Conservation (phyloP, 1,284 basidiomycete genomes). For the Ganoderma lucidum region DNA sequence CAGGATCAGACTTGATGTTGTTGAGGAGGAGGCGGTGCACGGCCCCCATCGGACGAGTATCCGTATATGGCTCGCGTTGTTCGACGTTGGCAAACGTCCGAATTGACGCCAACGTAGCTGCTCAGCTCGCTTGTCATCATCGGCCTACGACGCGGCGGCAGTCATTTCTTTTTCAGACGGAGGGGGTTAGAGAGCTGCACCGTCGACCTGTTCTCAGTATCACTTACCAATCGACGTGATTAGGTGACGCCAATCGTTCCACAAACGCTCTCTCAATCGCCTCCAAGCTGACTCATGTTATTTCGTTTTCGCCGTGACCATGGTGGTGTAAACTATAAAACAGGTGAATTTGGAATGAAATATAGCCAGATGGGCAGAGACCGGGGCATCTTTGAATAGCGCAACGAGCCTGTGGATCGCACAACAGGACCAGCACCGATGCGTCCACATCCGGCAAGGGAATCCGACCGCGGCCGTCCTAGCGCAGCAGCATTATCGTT, state of each 20-base stretch:
- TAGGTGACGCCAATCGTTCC: not conserved
- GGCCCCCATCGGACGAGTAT: not conserved
- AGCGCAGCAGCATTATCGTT: not conserved
- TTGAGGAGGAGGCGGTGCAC: slow-evolving; percentile 5
- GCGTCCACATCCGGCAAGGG: not conserved
- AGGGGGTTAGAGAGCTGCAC: not conserved
- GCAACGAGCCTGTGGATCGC: not conserved
- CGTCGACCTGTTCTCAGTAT: not conserved
- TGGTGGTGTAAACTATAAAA: not conserved
- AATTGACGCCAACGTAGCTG: not conserved
- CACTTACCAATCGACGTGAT: not conserved
- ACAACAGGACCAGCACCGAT: not conserved
- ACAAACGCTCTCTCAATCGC: not conserved
- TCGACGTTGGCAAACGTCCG: not conserved
- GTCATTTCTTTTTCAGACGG: not conserved
- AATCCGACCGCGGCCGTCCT: not conserved
- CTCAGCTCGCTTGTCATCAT: not conserved
- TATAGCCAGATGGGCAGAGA: not conserved
- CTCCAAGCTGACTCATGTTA: not conserved
- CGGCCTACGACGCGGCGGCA: not conserved
- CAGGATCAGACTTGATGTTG: not conserved
- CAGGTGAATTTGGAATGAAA: not conserved
- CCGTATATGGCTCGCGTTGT: slow-evolving; percentile 9
- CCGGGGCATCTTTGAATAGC: slow-evolving; percentile 2
- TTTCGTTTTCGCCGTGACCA: not conserved